Conservation (phyloP, 768 basidiomycete genomes). For the Boletus sensibilis region DNA sequence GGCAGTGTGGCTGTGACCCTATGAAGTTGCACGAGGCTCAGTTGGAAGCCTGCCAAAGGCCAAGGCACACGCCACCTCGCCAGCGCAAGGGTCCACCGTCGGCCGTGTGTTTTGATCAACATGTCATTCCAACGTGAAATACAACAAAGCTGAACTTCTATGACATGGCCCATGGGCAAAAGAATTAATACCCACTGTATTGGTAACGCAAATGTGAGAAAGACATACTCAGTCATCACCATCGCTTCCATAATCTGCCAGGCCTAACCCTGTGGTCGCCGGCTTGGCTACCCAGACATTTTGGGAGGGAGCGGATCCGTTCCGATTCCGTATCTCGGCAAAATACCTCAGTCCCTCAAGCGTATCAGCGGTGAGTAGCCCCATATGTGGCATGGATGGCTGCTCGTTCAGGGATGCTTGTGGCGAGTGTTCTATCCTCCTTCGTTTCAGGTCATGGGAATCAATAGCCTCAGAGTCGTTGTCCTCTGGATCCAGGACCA, state of each 20-base stretch:
- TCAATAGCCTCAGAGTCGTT: constrained; percentile 37
- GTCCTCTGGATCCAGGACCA: constrained; percentile 34
- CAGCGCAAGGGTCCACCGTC: background rate
- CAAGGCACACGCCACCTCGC: constrained; percentile 22
- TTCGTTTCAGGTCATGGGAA: constrained; percentile 36
- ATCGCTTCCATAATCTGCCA: constrained; percentile 81
- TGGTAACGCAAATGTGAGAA: background rate
- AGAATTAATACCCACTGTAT: constrained; percentile 1
- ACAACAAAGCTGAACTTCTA: constrained; percentile 1
- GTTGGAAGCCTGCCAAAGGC: constrained; percentile 22
- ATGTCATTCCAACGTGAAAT: constrained; percentile 1
- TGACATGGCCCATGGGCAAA: background rate
- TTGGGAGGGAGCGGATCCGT: constrained; percentile 34
- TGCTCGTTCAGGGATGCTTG: constrained; percentile 30
- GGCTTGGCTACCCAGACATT: constrained; percentile 31
- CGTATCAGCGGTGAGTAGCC: constrained; percentile 80
- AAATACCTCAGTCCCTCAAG: constrained; percentile 90
- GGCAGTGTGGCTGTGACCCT: constrained; percentile 26
- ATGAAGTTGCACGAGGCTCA: constrained; percentile 21
- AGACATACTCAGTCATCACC: constrained; percentile 40
- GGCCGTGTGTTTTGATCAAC: background rate
- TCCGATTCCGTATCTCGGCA: constrained; percentile 77
- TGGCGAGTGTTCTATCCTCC: constrained; percentile 31
- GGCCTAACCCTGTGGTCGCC: constrained; percentile 48
- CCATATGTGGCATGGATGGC: constrained; percentile 42